Conservation (phyloP, 2,329 filamentous ascomycete genomes). For the Alternaria angustiovoidea region DNA sequence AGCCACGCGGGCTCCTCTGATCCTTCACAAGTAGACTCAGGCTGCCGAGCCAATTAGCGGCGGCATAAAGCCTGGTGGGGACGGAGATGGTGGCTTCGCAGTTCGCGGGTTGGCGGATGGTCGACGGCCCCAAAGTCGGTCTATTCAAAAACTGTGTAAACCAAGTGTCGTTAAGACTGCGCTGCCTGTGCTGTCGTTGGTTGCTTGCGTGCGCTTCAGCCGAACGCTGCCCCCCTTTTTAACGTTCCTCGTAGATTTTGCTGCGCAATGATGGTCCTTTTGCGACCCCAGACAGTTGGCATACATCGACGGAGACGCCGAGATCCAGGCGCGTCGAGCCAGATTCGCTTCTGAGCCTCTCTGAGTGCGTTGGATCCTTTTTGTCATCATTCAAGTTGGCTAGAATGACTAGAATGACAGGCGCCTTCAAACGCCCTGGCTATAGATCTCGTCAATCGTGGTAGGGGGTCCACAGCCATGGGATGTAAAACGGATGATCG, state of each 20-base stretch:
- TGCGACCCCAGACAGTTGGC: constrained; percentile 16
- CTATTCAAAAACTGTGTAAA: constrained; percentile 18
- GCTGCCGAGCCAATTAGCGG: constrained; percentile 32
- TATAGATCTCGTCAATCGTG: constrained; percentile 18
- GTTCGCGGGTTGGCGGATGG: constrained; percentile 13
- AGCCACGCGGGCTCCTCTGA: constrained; percentile 38
- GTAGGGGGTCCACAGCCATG: constrained; percentile 23
- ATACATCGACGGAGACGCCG: constrained; percentile 28
- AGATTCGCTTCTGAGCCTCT: constrained; percentile 8
- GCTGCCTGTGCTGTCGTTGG: constrained; percentile 19
- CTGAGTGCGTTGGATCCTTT: background rate
- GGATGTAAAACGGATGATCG: constrained; percentile 23
- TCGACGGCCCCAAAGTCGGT: constrained; percentile 17
- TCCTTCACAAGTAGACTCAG: constrained; percentile 22
- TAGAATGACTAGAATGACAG: constrained; percentile 24
- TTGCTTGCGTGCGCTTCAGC: constrained; percentile 25
- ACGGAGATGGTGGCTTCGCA: constrained; percentile 32
- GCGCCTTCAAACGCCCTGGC: constrained; percentile 26
- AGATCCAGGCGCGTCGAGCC: constrained; percentile 21
- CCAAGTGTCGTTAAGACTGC: constrained; percentile 14
- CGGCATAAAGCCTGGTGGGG: constrained; percentile 16
- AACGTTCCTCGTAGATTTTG: constrained; percentile 5
- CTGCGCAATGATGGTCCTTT: constrained; percentile 18
- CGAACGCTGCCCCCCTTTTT: constrained; percentile 29
- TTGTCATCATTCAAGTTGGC: constrained; percentile 15